Conservation (phyloP, 1,284 basidiomycete species). For the Leccinum angustisporum region DNA sequence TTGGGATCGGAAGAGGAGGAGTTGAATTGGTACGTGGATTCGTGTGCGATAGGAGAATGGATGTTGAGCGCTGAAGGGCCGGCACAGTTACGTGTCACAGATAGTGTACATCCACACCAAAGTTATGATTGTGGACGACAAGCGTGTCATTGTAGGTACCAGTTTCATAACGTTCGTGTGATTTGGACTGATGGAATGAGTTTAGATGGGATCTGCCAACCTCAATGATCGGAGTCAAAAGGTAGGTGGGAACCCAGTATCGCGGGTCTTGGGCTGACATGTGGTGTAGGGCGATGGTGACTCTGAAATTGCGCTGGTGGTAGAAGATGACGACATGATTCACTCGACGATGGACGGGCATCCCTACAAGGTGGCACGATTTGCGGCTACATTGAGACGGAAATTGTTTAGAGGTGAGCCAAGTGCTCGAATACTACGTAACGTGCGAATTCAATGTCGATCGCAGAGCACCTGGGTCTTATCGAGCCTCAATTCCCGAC, state of each 20-base stretch:
- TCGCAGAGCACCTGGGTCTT: constrained; percentile 82
- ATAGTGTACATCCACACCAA: constrained; percentile 80
- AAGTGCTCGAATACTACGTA: background rate
- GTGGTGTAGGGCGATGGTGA: constrained; percentile 76
- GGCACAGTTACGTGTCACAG: constrained; percentile 74
- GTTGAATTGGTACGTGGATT: constrained; percentile 59
- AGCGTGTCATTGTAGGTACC: constrained; percentile 73
- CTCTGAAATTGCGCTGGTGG: constrained; percentile 88
- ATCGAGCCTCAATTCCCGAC: constrained; percentile 60
- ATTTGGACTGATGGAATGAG: constrained; percentile 1
- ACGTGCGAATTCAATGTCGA: constrained; percentile 2
- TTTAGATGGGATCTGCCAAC: constrained; percentile 84
- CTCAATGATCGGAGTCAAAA: constrained; percentile 85
- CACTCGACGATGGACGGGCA: constrained; percentile 78
- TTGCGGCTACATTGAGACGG: constrained; percentile 76
- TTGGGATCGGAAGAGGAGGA: constrained; percentile 81
- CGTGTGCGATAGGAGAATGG: constrained; percentile 2
- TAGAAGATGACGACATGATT: constrained; percentile 84
- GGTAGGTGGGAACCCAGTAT: constrained; percentile 35
- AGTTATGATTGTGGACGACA: constrained; percentile 93
- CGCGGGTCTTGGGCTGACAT: constrained; percentile 10
- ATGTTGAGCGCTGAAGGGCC: constrained; percentile 1
- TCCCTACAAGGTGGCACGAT: constrained; percentile 65
- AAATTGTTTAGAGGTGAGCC: constrained; percentile 69
- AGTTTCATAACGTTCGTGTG: background rate